Base-by-base conservation (phyloP, 2,329 filamentous ascomycete species). In the Colletotrichum lindemuthianum region DNA sequence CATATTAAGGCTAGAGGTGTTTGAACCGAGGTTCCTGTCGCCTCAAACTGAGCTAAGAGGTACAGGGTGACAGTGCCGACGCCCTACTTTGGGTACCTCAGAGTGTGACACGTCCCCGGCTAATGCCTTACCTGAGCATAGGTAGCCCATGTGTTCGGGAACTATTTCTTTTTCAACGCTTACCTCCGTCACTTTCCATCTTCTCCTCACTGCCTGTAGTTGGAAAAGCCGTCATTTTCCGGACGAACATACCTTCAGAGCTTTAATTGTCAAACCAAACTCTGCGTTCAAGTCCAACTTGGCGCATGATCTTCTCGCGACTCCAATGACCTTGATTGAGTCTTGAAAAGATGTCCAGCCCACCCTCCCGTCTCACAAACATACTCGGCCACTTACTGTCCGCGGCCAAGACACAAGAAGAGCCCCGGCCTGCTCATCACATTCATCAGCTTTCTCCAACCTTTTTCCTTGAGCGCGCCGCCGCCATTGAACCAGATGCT, bases 371-470 rank as follows among this genome's bases (percentile, higher is more conserved):
- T 66, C 82, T 92, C 59, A 79, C 81, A 61, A 85, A 81, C 66
- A 82, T 92, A 68, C 77, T 84, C 40, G 81, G 79, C 61, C 86
- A 86, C 70, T 78, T 86, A 41, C 70, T 76, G 34, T 75, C 76
- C 36, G 75, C 77, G 52, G 16, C 54, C n/a, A 43, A 52, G 52
- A 43, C 24, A 24, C 4, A 40, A 32, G 55, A 59, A 70, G 79
- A 69, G 75, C 80, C 72, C 74, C 77, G 70, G 60, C 78, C 81
- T 66, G 82, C 81, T 68, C 76, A 82, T 72, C 88, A 93, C 76
- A 85, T 91, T 72, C 91, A 95, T 77, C 88, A 90, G 13, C 87
- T 98, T 36, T 94, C 92, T 2, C 95, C 95, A 0, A 97, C 94
- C 3, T 90, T 88, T 76, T 97, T 97, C 75, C 82, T 97, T 24